Evolutionary conservation across 2,329 filamentous ascomycete genomes (phyloP), one percentile per base, ranked within the genome.

Genomic region (Nigrograna mackinnonii): DNA sequence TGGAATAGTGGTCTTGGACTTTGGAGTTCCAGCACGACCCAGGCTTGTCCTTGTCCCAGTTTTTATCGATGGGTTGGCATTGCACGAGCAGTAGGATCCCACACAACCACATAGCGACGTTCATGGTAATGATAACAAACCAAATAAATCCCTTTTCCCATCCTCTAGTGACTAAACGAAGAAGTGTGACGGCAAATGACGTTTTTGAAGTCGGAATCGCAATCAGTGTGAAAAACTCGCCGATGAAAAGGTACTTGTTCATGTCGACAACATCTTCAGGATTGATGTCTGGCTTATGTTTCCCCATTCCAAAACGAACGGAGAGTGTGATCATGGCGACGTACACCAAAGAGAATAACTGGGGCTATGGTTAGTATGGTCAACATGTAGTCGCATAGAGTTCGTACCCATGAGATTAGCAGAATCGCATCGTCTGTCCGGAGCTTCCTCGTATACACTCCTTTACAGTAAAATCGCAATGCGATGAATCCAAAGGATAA

Each of bases 101-200:
- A 22, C 22, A 33, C 6, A 45, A 7, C 22, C 33, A 44, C 41
- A 53, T 44, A 12, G 28, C 30, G 6, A 47, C 18, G 22, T 51
- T 49, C 17, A 53, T 39, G 2, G 45, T 36, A 17, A 50, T 22
- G 4, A 53, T 46, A 30, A 55, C 39, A 31, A 48, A 46, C 50
- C 52, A 55, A 4, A 55, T 35, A n/a, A 47, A 22, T 19, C 21
- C 26, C 20, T 39, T 44, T 11, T 53, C 47, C 44, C 44, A 51
- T 17, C 14, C 21, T 2, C 31, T 24, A 6, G 46, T 28, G 2
- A 38, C 36, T 11, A 55, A 19, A 5, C 50, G 42, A 5, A 55
- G 31, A n/a, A 53, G 34, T 2, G 52, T 51, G 2, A 51, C 31
- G 18, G 44, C 41, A 28, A 55, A 53, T 1, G 49, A 53, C 0